Evolutionary conservation across 192 early-diverging fungal species (phyloP).

Genomic region (Chytriomyces hyalinus): DNA sequence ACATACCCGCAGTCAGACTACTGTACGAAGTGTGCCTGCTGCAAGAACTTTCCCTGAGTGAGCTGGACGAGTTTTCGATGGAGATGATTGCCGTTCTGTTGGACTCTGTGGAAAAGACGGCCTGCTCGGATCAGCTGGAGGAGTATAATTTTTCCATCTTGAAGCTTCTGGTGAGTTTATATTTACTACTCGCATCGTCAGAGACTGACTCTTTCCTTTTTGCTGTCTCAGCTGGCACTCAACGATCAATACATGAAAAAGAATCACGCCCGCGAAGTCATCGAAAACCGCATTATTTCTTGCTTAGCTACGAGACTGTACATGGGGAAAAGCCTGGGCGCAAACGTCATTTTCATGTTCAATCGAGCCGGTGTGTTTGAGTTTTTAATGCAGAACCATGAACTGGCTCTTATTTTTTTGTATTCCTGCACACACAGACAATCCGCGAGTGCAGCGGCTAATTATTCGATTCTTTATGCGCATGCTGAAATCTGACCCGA

Average conservation of each 20-base stretch:
- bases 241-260: slow-evolving; percentile 74
- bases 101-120: not conserved
- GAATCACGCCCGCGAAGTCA: slow-evolving; percentile 41
- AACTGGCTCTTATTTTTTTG: too few species aligned
- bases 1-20: slow-evolving; percentile 57
- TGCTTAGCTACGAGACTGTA: slow-evolving; percentile 57
- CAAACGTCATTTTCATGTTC: slow-evolving; percentile 90
- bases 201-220: not conserved
- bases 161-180: slow-evolving; percentile 19
- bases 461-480: slow-evolving; percentile 70
- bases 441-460: not conserved
- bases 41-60: slow-evolving; percentile 53
- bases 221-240: slow-evolving; percentile 51
- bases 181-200: not conserved
- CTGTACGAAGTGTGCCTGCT: slow-evolving; percentile 68
- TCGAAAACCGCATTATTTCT: slow-evolving; percentile 59
- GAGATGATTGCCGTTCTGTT: slow-evolving; percentile 15
- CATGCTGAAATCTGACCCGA: slow-evolving; percentile 68
- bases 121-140: slow-evolving; percentile 1
- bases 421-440: too few species aligned
- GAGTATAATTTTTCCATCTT: slow-evolving; percentile 18
- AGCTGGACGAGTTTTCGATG: slow-evolving; percentile 53
- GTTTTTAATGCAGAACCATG: not conserved
- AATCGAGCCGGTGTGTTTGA: slow-evolving; percentile 77
- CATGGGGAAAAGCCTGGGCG: slow-evolving; percentile 78